A percentile compares a stretch with the other conserved stretches of the same genome.
Conservation (phyloP, 1,139 yeast genomes). For the Saccharomyces hybrid region DNA sequence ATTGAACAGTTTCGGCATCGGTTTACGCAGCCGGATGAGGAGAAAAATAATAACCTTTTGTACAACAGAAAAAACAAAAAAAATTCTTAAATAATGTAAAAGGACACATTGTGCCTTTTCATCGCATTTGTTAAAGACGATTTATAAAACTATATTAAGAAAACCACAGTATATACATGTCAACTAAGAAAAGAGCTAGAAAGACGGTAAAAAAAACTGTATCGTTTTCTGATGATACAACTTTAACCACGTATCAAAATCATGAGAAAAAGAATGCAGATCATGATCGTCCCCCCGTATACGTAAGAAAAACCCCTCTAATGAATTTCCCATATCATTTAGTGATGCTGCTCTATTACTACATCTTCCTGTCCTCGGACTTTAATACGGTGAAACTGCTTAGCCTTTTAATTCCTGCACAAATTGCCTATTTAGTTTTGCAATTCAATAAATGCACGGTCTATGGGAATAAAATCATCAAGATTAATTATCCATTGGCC, state of each 20-base stretch:
- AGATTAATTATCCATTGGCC: conserved; percentile 35
- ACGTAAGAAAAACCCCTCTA: conserved; percentile 28
- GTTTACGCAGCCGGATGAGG: neutral
- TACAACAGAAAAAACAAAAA: neutral
- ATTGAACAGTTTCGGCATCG: neutral
- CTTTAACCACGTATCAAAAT: conserved; percentile 20
- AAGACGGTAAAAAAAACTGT: conserved; percentile 32
- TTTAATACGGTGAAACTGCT: conserved; percentile 33
- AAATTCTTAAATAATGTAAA: neutral
- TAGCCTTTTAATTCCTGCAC: conserved; percentile 24
- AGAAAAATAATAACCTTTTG: neutral
- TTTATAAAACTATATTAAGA: neutral
- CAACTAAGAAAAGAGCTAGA: conserved; percentile 17
- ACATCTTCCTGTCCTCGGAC: conserved; percentile 31
- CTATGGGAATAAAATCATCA: conserved; percentile 30
- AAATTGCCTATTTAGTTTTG: conserved; percentile 24
- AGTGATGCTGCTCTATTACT: conserved; percentile 35
- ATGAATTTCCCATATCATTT: conserved; percentile 45
- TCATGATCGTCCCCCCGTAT: conserved; percentile 29
- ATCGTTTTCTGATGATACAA: conserved; percentile 34
- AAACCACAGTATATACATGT: conserved; percentile 10
- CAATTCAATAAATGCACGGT: conserved; percentile 28
- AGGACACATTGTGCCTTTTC: neutral
- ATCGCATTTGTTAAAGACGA: neutral
- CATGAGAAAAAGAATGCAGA: conserved; percentile 23